Percentiles rank a stretch among this genome's conserved stretches.
These are phyloP conservation scores for Diplodia seriata DNA, from an alignment of 2,329 filamentous ascomycete genomes.

Conservation along the genomic window DNA sequence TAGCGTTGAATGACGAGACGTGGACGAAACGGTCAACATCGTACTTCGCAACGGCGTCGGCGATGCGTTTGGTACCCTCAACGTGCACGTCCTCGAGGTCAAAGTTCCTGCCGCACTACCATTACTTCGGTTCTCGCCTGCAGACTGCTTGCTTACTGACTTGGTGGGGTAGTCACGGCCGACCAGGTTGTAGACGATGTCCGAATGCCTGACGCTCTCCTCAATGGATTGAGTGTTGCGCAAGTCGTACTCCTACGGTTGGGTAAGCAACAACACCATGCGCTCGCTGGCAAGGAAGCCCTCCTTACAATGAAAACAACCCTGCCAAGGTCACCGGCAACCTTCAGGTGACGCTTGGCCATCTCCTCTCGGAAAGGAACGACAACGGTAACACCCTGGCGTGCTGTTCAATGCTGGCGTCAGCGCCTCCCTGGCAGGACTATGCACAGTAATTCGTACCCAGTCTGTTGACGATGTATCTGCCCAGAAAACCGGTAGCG, in stretches of 20 bases:
- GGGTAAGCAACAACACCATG: conserved; percentile 7
- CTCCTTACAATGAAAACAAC: conserved; percentile 80
- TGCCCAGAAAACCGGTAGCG: conserved; percentile 91
- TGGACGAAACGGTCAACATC: conserved; percentile 97
- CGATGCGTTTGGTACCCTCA: conserved; percentile 90
- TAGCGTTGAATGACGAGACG: conserved; percentile 92
- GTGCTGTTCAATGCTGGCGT: conserved; percentile 63
- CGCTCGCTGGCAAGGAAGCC: background rate
- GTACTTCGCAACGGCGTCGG: conserved; percentile 94
- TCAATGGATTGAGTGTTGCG: conserved; percentile 95
- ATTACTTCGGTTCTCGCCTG: background rate
- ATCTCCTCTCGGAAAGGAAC: conserved; percentile 96
- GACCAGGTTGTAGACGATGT: conserved; percentile 95
- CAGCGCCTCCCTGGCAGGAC: background rate
- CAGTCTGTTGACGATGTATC: conserved; percentile 96
- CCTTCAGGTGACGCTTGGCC: conserved; percentile 95
- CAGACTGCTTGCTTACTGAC: conserved; percentile 58
- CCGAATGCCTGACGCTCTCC: conserved; percentile 94
- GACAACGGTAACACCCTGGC: conserved; percentile 92
- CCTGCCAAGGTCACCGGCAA: conserved; percentile 90
- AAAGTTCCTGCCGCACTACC: conserved; percentile 73
- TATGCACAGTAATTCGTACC: conserved; percentile 59
- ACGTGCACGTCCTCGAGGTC: conserved; percentile 90
- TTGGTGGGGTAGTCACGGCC: conserved; percentile 97
- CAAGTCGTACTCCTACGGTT: conserved; percentile 83